Base-by-base conservation (phyloP, 352 stramenopile species). In the Globisporangium heterothallicum region DNA sequence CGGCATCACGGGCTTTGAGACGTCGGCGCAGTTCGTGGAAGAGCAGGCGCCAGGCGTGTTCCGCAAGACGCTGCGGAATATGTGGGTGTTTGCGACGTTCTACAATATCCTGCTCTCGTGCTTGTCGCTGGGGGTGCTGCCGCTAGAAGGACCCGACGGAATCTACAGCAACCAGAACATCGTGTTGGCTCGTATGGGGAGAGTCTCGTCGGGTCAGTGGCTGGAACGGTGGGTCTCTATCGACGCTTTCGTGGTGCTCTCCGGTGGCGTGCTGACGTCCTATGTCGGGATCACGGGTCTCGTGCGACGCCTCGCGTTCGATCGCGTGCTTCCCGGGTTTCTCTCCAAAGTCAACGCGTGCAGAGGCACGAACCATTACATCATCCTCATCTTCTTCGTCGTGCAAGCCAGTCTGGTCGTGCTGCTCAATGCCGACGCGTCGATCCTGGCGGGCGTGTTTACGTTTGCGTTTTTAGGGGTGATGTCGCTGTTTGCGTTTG, bases 1-100 rank as follows among this genome's bases (percentile, higher is more conserved):
- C 18, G 89, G 89, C 46, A 90, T 97, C 50, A 93, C 78, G 13
- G 89, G 89, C 22, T 97, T 97, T 49, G 89, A 97, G 68, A 95
- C 81, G 0, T 91, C 78, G 42, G 84, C 84, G 5, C 86, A 97
- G 58, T 96, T 96, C 70, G 83, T 97, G 12, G 86, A 97, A 60
- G 80, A 95, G 66, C 86, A 96, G 63, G 69, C 72, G 25, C 69
- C 75, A 4, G 84, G 86, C 2, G 84, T 96, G 7, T 97, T 97
- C 55, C 63, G 74, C 36, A 79, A 84, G 55, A 86, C 76, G 9
- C 56, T 88, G 52, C 53, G 72, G 19, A 92, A 92, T 58, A 95
- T 96, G 86, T 96, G 86, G 86, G 21, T 69, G 4, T 83, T 86
- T 38, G 87, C 91, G 8, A 82, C 82, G 2, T 59, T 96, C 26